These are phyloP conservation scores for Coemansia guatemalensis DNA, from an alignment of 192 early-diverging fungal species.

Conservation along the genomic window DNA sequence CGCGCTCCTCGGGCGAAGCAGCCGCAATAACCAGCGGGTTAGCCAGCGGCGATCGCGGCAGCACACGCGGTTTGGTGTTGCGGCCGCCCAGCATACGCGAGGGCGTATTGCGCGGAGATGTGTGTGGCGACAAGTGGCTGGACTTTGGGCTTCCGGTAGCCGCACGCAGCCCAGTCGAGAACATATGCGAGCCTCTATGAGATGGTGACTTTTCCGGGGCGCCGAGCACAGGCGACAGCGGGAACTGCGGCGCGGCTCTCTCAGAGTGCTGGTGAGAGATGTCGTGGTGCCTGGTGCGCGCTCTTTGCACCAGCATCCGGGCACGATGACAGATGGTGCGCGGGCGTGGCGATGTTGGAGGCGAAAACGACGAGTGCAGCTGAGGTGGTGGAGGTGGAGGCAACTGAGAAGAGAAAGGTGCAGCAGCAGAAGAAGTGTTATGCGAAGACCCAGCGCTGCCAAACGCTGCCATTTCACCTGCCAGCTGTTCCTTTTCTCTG, in stretches of 20 bases:
- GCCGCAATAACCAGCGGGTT: conserved; percentile 21
- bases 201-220: neutral
- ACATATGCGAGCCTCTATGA: neutral
- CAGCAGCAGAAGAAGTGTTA: neutral
- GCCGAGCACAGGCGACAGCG: conserved; percentile 29
- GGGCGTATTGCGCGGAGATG: neutral
- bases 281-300: conserved; percentile 22
- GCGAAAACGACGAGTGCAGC: conserved; percentile 50
- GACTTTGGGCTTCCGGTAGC: neutral
- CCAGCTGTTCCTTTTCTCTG: neutral
- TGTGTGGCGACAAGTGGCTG: neutral
- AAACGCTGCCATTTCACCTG: neutral
- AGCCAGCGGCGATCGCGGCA: conserved; percentile 51
- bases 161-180: neutral
- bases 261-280: conserved; percentile 1
- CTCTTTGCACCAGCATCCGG: conserved; percentile 34
- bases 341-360: conserved; percentile 31
- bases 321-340: conserved; percentile 48
- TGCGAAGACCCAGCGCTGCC: neutral
- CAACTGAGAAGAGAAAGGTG: conserved; percentile 12
- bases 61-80: conserved; percentile 16
- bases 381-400: conserved; percentile 14
- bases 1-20: neutral
- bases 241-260: conserved; percentile 8
- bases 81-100: neutral